Percentiles rank a stretch among this genome's conserved stretches.
Conservation (phyloP, 441 rosid genomes). For the Aleurites moluccanus region DNA sequence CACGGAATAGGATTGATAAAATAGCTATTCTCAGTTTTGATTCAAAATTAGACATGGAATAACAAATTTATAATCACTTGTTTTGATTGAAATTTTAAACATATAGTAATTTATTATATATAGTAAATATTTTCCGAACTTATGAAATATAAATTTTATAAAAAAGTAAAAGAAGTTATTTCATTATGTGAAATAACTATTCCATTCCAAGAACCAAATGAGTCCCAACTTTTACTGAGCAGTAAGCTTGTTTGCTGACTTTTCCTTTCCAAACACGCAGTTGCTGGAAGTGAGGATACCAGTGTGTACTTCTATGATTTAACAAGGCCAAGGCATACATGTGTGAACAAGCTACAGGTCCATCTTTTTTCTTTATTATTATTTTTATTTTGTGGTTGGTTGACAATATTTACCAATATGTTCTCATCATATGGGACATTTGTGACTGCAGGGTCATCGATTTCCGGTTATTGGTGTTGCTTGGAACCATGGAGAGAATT, state of each 20-base stretch:
- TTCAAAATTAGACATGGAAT: too few species aligned
- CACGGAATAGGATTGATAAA: too few species aligned
- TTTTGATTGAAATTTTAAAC: too few species aligned
- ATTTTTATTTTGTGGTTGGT: background rate
- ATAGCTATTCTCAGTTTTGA: too few species aligned
- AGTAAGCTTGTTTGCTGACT: constrained; percentile 16
- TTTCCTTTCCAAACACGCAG: constrained; percentile 36
- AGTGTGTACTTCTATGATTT: constrained; percentile 90
- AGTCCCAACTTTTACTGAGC: background rate
- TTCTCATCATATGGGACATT: background rate
- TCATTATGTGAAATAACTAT: too few species aligned
- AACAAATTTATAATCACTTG: too few species aligned
- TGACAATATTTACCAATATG: background rate
- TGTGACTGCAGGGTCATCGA: constrained; percentile 79
- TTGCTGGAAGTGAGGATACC: constrained; percentile 92
- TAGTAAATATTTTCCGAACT: too few species aligned
- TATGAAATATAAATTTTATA: too few species aligned
- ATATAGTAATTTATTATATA: too few species aligned
- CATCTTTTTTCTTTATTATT: background rate
- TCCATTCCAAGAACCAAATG: too few species aligned
- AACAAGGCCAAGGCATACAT: constrained; percentile 80
- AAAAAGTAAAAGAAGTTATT: too few species aligned
- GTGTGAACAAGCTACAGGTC: constrained; percentile 97
- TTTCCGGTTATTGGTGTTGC: constrained; percentile 85
- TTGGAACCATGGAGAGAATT: constrained; percentile 96